Conservation (phyloP, 192 early-diverging fungal genomes). For the Coemansia sp. region DNA sequence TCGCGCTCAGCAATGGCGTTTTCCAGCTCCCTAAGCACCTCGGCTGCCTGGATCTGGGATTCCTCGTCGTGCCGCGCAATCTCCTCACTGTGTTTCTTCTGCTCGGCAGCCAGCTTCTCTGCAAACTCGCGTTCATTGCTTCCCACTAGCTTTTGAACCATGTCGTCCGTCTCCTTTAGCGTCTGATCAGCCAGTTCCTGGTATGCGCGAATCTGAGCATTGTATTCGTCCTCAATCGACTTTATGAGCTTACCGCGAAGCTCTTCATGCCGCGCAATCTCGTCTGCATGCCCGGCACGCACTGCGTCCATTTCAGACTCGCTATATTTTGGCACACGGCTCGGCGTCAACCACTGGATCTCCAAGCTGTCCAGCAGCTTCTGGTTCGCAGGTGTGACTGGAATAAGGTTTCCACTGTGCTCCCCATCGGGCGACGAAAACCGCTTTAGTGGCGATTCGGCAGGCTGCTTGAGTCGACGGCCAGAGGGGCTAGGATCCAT, state of each 20-base stretch:
- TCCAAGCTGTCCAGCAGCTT: slow-evolving; percentile 49
- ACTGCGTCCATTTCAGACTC: slow-evolving; percentile 38
- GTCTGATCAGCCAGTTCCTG: slow-evolving; percentile 37
- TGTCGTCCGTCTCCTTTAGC: slow-evolving; percentile 32
- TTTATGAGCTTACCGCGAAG: slow-evolving; percentile 46
- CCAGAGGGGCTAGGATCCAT: slow-evolving; percentile 36
- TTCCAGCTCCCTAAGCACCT: slow-evolving; percentile 40
- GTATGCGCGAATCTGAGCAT: slow-evolving; percentile 37
- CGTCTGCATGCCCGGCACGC: slow-evolving; percentile 29
- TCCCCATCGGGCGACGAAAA: slow-evolving; percentile 11
- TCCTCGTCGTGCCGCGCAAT: slow-evolving; percentile 39
- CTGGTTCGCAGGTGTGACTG: slow-evolving; percentile 50
- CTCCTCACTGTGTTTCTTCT: slow-evolving; percentile 21
- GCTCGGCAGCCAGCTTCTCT: slow-evolving; percentile 22
- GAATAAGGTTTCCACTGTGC: slow-evolving; percentile 22
- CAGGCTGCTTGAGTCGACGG: slow-evolving; percentile 11
- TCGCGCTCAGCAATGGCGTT: slow-evolving; percentile 26
- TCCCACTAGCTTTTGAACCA: slow-evolving; percentile 31
- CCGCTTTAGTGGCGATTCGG: slow-evolving; percentile 20
- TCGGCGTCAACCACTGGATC: slow-evolving; percentile 52
- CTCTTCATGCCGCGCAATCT: slow-evolving; percentile 37
- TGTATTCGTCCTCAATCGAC: slow-evolving; percentile 44
- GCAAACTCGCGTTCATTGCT: slow-evolving; percentile 37
- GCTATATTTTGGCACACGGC: slow-evolving; percentile 52
- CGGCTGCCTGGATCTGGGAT: slow-evolving; percentile 16